phyloP scores from a whole-genome alignment of 257 asterid species.

The Petrea volubilis region DNA sequence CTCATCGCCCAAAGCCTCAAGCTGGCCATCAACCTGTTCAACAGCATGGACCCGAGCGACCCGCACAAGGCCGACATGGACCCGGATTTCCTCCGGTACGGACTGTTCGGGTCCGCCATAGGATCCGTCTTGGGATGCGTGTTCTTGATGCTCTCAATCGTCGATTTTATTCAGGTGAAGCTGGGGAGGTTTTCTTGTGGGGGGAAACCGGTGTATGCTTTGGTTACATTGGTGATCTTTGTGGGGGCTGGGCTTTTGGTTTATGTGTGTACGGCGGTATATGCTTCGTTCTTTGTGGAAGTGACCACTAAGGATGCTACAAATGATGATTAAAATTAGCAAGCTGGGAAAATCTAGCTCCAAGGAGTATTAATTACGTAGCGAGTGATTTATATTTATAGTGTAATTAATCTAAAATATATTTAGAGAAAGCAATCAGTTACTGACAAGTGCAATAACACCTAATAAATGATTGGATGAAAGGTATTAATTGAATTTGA shows the following conservation, averaged over 20 bases:
- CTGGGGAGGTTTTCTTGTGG: constrained; percentile 43
- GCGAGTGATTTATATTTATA: too few species aligned
- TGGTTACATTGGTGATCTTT: constrained; percentile 22
- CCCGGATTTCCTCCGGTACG: constrained; percentile 29
- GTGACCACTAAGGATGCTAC: constrained; percentile 9
- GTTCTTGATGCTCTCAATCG: constrained; percentile 44
- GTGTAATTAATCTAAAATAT: too few species aligned
- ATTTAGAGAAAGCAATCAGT: too few species aligned
- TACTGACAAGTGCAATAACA: too few species aligned
- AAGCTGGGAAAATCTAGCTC: not conserved
- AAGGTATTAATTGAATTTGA: too few species aligned
- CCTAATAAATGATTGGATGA: too few species aligned
- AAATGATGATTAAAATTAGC: not conserved
- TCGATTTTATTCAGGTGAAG: constrained; percentile 36
- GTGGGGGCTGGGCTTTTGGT: constrained; percentile 31
- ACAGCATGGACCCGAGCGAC: constrained; percentile 35
- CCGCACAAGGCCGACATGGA: constrained; percentile 40
- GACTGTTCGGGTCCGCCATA: constrained; percentile 40
- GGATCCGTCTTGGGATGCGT: constrained; percentile 41
- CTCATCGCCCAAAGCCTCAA: constrained; percentile 49
- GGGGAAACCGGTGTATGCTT: constrained; percentile 25
- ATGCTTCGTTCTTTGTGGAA: constrained; percentile 40
- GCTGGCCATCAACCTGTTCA: constrained; percentile 43
- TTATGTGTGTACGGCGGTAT: constrained; percentile 33
- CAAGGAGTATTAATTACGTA: too few species aligned